phyloP scores from a whole-genome alignment of 2,329 filamentous ascomycete genomes.

The Penicillium sp. region DNA sequence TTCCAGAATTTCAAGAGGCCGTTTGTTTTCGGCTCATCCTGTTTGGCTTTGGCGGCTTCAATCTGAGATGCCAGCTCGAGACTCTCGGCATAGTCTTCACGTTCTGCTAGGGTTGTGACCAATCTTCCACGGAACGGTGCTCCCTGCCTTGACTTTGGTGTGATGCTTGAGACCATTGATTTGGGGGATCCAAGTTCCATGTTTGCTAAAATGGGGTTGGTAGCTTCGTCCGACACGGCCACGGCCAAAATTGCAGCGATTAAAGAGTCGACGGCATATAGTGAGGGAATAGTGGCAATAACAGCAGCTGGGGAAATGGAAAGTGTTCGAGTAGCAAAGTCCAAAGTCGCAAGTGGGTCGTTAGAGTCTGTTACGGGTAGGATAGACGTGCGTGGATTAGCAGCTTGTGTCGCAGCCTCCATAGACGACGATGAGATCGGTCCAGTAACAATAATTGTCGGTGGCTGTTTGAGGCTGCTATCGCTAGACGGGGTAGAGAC shows the following conservation, averaged over 20 bases:
- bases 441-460: slow-evolving; percentile 40
- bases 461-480: slow-evolving; percentile 26
- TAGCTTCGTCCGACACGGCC: slow-evolving; percentile 44
- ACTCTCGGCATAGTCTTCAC: slow-evolving; percentile 43
- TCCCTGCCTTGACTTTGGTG: slow-evolving; percentile 10
- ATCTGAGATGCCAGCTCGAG: slow-evolving; percentile 37
- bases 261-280: slow-evolving; percentile 51
- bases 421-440: slow-evolving; percentile 38
- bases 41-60: slow-evolving; percentile 19
- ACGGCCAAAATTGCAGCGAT: slow-evolving; percentile 48
- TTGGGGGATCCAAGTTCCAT: slow-evolving; percentile 32
- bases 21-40: slow-evolving; percentile 9
- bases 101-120: slow-evolving; percentile 42
- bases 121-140: slow-evolving; percentile 29
- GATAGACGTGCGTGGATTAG: slow-evolving; percentile 39
- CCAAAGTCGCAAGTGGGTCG: slow-evolving; percentile 44
- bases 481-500: slow-evolving; percentile 36
- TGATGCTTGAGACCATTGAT: slow-evolving; percentile 9
- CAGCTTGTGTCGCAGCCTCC: slow-evolving; percentile 33
- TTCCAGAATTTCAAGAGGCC: slow-evolving; percentile 21
- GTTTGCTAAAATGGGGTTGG: slow-evolving; percentile 39
- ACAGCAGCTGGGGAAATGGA: slow-evolving; percentile 44
- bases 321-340: slow-evolving; percentile 43
- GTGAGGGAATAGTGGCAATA: slow-evolving; percentile 42
- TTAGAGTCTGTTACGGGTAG: slow-evolving; percentile 41